Conservation (phyloP, 257 asterid species). For the Ocimum tenuiflorum region DNA sequence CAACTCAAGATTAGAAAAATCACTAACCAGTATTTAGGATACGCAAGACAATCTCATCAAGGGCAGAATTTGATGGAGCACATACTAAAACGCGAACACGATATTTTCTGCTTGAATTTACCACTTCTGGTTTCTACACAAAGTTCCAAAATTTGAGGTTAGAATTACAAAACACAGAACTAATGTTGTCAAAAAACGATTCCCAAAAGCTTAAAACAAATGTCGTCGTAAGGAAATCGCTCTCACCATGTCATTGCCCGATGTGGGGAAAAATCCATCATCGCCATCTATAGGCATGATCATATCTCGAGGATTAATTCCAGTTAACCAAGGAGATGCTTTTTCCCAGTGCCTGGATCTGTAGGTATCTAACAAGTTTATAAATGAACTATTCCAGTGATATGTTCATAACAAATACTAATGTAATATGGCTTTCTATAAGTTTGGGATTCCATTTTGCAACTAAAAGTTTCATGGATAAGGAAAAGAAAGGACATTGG, state of each 20-base stretch:
- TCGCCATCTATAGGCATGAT: slow-evolving; percentile 93
- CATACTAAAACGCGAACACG: slow-evolving; percentile 93
- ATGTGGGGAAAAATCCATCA: slow-evolving; percentile 91
- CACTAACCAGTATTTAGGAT: slow-evolving; percentile 64
- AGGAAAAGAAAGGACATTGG: neutral
- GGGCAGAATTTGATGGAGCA: slow-evolving; percentile 98
- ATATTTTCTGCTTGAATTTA: slow-evolving; percentile 78
- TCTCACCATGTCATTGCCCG: slow-evolving; percentile 82
- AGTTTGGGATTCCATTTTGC: slow-evolving; percentile 2
- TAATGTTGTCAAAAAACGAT: neutral
- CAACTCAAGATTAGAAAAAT: neutral
- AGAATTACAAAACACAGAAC: slow-evolving; percentile 12
- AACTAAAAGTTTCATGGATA: slow-evolving; percentile 7
- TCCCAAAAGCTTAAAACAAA: neutral
- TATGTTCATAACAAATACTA: neutral
- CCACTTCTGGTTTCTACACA: slow-evolving; percentile 83
- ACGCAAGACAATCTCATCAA: slow-evolving; percentile 90
- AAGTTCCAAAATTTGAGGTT: slow-evolving; percentile 18
- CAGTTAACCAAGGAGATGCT: slow-evolving; percentile 90
- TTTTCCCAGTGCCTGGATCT: slow-evolving; percentile 76
- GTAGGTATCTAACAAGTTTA: slow-evolving; percentile 17
- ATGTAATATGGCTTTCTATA: neutral
- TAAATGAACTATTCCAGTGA: neutral
- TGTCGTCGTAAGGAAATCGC: neutral
- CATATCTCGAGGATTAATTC: slow-evolving; percentile 74